Base-by-base conservation (phyloP, 495 filamentous ascomycete genomes). In the Tuber aestivum region DNA sequence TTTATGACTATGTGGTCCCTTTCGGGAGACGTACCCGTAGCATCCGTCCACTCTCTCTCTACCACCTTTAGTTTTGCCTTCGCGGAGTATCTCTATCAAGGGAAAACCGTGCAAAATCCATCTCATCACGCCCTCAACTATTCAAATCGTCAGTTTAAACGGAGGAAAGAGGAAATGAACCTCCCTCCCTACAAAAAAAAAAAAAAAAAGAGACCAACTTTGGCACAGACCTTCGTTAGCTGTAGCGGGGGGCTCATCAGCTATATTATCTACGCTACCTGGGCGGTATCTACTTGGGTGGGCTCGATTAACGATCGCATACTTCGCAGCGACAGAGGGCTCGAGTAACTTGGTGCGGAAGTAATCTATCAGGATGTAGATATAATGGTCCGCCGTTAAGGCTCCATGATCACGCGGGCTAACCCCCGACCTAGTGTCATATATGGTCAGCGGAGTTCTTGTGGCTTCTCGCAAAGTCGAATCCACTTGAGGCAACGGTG, bases 31-130 rank as follows among this genome's bases (percentile, higher is more conserved):
- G 75, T 70, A 37, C 75, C 74, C 38, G 18, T 65, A 65, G 6
- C 3, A 35, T 0, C 14, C 37, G 5, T 76, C 61, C 6, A 70
- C 23, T 18, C 2, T 35, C 37, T 35, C 71, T 48, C 16, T 16
- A n/a, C 14, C 21, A 20, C 68, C 68, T 65, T 20, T 27, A 32
- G 35, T 27, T 44, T 35, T n/a, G 23, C 27, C 23, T 1, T 65
- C 4, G 48, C 76, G 50, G 56, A 69, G 21, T 42, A 78, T 41
- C 37, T 78, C 75, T 37, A 78, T 50, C n/a, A 77, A 56, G 7
- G 76, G 76, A n/a, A 78, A 78, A 56, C 74, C 76, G 70, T 44
- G 61, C 37, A 75, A 45, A 45, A 78, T 50, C 42, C 76, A 78
- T 56, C 50, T 75, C 50, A 78, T 77, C n/a, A 77, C 48, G 16